Base-by-base conservation (phyloP, 2,329 filamentous ascomycete species). In the Botryotinia globosa region DNA sequence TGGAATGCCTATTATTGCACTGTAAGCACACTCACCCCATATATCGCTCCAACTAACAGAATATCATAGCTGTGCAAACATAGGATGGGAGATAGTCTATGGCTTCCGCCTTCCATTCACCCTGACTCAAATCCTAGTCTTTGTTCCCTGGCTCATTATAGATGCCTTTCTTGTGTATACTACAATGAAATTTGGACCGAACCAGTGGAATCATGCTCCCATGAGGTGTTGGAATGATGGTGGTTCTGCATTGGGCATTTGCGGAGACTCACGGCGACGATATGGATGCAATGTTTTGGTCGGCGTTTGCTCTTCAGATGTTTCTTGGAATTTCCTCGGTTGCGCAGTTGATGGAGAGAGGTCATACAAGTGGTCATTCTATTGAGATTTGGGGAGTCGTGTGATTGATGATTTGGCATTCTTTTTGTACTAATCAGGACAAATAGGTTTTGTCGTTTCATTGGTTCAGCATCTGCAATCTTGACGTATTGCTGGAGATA, bases 1-100 rank as follows among this genome's bases (percentile, higher is more conserved):
- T 51, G 66, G 66, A n/a, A 69, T 59, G 66, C 66, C 48, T 18
- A 51, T 69, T 5, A 10, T 69, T 12, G 66, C 48, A 69, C 44
- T 54, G n/a, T 54, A 58, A 34, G 14, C 18, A 64, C 20, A 16
- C 14, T 56, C n/a, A 8, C 3, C 7, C 51, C 14, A 29, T 9
- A 56, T 32, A 29, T 56, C 51, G 51, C n/a, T 18, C 51, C n/a
- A 18, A 56, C 51, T 56, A 56, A 29, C 51, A 18, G 4, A 3
- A 29, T 18, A 8, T 9, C 18, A 56, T 18, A 56, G 51, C 16
- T 56, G 51, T 56, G 51, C 51, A 56, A 56, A 56, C n/a, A 56
- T 56, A 56, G 51, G 51, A 1, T 29, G 51, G 51, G 51, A 56
- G 51, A 56, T 29, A 9, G 51, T 56, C 14, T 29, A 56, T 29